A percentile compares a stretch with the other conserved stretches of the same genome.
Conservation (phyloP, 179 eudicot genomes). For the Pouteria campechiana region DNA sequence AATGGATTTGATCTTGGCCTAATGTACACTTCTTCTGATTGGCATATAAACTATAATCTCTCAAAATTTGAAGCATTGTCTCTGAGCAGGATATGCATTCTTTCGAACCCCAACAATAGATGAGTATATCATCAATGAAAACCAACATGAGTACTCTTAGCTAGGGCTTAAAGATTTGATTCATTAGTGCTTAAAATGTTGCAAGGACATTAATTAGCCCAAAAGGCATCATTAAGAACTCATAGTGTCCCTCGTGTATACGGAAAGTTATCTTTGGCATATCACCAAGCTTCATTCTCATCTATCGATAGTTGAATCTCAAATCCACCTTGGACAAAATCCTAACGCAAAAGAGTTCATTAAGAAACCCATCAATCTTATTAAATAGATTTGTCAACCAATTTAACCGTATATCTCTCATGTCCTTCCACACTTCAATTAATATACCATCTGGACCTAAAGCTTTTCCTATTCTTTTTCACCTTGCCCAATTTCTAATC, state of each 20-base stretch:
- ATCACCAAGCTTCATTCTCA: neutral
- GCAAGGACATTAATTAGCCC: neutral
- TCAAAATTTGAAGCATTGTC: neutral
- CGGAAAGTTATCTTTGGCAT: neutral
- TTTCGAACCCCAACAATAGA: neutral
- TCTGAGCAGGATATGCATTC: neutral
- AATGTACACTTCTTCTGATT: neutral
- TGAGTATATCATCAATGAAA: neutral
- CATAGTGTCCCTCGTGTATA: neutral
- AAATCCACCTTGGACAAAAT: slow-evolving; percentile 1
- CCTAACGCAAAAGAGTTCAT: neutral
- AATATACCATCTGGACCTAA: too few relatives aligned
- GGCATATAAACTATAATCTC: neutral
- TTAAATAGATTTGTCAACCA: too few relatives aligned
- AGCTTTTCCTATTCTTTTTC: too few relatives aligned
- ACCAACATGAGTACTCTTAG: neutral
- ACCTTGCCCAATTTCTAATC: too few relatives aligned
- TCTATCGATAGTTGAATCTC: neutral
- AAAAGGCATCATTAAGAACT: neutral
- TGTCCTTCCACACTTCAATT: too few relatives aligned
- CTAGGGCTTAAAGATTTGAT: neutral
- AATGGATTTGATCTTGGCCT: neutral
- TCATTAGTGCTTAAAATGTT: neutral
- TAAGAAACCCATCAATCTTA: neutral
- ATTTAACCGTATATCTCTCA: too few relatives aligned